Evolutionary conservation across 257 asterid species (phyloP), one percentile per base, ranked within the genome.

Genomic region (Parsonsia alboflavescens): DNA sequence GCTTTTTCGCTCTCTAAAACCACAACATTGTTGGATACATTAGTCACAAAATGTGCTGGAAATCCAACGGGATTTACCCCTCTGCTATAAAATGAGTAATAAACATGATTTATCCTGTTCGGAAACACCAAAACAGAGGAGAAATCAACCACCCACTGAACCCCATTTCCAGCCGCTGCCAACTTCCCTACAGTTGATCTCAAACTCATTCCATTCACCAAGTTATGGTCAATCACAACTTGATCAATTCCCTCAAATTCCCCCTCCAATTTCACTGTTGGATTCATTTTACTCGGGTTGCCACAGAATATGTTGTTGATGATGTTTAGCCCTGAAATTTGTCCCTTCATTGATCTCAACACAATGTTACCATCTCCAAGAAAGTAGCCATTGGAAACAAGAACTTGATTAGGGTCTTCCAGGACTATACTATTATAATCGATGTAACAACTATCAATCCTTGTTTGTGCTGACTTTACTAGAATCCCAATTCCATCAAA

Each of bases 401-500:
- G 80, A 41, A 88, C 76, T 63, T 83, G 89, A 21, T 54, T 24
- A 24, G 96, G 93, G 46, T 90, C 91, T 46, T 86, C 88, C 22
- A 86, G 81, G 41, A 85, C 91, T 10, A 89, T 82, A 69, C 81
- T 76, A 48, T 88, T 89, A 80, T 28, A 88, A 69, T 88, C 93
- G 42, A 90, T 71, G 74, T 89, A 88, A 15, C 88, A 56, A 70
- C 54, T 57, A 0, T 68, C 75, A 4, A 89, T 88, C 75, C 96
- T 75, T 16, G 85, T 86, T 71, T 86, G 91, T 0, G 90, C 88
- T 6, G 89, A 84, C 74, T 80, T 79, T 0, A 88, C 86, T 4
- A 80, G 59, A 33, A 90, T 88, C 4, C 96, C 91, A 5, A 82
- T 76, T 2, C 96, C 93, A 16, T 90, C 91, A 46, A 82, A 86